Evolutionary conservation across 2,329 filamentous ascomycete species (phyloP), one percentile per base, ranked within the genome.

Genomic region (Zasmidium angulare): DNA sequence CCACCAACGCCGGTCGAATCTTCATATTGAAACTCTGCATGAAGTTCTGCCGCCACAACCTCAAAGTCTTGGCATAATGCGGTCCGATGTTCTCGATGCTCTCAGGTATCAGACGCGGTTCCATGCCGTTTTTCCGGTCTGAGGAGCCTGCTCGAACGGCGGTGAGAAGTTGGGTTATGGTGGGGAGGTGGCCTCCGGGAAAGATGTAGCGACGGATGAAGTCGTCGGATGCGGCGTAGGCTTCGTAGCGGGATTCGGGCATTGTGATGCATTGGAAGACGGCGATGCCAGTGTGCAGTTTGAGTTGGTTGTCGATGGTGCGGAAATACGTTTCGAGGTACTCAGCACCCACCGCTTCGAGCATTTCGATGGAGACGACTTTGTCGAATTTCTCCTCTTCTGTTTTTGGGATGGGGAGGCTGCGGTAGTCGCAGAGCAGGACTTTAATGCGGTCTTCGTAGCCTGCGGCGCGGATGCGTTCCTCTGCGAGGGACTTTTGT

Each of bases 171-270:
- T 97, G 68, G 80, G 86, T 66, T 76, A 88, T 58, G 83, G 91
- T 46, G 77, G 90, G 68, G 70, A 91, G 76, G 68, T 91, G 87
- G 0, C 89, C 89, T n/a, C 89, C 88, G 0, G 89, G 89, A 74
- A 92, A 91, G 56, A 91, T 91, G 74, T 91, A 90, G 62, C 86
- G 85, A 58, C 87, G 84, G 69, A 91, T 90, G 74, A 91, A 91
- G 69, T 90, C 88, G 71, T 89, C 85, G 2, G 83, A 82, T 66
- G 82, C 85, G 19, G 84, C 81, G 69, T 90, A 90, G 7, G 81
- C 82, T 63, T 85, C 84, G 69, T 89, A 87, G 53, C 87, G 81
- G 43, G 72, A 65, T 69, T 91, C 87, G 0, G 88, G 88, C 83
- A 90, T 90, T 1, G 89, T 91, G 69, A 90, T 91, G 73, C 88